Percentiles rank a stretch among this genome's conserved stretches.
phyloP scores from a whole-genome alignment of 768 basidiomycete species.

The Clavulina sp. region DNA sequence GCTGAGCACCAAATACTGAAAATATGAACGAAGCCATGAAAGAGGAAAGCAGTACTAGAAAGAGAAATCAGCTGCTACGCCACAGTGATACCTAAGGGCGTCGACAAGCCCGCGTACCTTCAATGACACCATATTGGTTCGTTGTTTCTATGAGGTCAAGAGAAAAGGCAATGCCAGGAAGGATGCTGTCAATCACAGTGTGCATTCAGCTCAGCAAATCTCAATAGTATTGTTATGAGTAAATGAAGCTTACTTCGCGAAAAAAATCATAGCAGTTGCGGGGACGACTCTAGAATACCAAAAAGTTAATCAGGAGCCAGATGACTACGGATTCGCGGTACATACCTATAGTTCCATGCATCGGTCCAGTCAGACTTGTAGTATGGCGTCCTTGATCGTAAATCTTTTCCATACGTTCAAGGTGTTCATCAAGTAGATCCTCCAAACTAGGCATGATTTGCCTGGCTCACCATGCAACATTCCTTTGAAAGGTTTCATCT shows the following conservation, averaged over 20 bases:
- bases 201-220: slow-evolving; percentile 7
- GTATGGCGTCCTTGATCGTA: slow-evolving; percentile 55
- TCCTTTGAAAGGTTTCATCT: slow-evolving; percentile 27
- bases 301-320: slow-evolving; percentile 62
- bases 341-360: slow-evolving; percentile 60
- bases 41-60: slow-evolving; percentile 29
- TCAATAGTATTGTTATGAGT: slow-evolving; percentile 6
- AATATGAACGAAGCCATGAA: slow-evolving; percentile 86
- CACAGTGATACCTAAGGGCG: neutral
- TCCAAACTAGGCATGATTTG: no score
- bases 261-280: slow-evolving; percentile 71
- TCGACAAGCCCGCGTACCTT: slow-evolving; percentile 23
- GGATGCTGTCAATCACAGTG: slow-evolving; percentile 30
- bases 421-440: no score
- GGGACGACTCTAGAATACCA: slow-evolving; percentile 86
- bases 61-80: neutral
- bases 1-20: slow-evolving; percentile 76
- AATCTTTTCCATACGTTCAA: slow-evolving; percentile 42
- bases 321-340: neutral
- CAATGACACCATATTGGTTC: slow-evolving; percentile 73
- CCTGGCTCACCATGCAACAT: no score
- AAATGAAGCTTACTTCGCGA: slow-evolving; percentile 44
- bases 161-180: slow-evolving; percentile 84
- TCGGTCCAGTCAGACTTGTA: slow-evolving; percentile 81
- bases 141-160: slow-evolving; percentile 85